Evolutionary conservation across 202 grass and related monocot species (phyloP).

Genomic region (Bolboschoenoplectus hybrid): DNA sequence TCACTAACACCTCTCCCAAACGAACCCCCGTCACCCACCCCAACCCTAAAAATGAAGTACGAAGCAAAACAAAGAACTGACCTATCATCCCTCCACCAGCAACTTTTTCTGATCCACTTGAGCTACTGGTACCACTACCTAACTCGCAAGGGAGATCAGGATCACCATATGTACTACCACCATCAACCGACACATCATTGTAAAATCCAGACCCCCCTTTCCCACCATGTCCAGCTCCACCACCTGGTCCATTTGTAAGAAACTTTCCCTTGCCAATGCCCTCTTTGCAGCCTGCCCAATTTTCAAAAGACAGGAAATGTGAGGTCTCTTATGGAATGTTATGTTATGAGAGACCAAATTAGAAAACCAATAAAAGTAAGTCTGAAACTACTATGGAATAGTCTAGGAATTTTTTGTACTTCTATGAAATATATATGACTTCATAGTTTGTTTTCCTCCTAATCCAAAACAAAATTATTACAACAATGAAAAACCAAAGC

Average conservation of each 20-base stretch:
- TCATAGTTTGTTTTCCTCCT: not conserved
- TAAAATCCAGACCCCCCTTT: conserved; percentile 77
- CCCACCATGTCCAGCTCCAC: conserved; percentile 96
- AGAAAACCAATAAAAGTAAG: not conserved
- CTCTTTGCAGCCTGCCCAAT: conserved; percentile 77
- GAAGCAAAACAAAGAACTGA: conserved; percentile 46
- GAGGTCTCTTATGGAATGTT: not conserved
- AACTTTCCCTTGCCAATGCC: conserved; percentile 88
- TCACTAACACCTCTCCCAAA: not conserved
- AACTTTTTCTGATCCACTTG: conserved; percentile 66
- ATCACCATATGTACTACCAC: conserved; percentile 75
- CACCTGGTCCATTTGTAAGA: conserved; percentile 79
- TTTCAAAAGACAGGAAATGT: conserved; percentile 4
- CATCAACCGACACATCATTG: conserved; percentile 71
- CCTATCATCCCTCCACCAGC: conserved; percentile 95
- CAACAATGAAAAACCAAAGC: not conserved
- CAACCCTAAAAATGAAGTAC: not conserved
- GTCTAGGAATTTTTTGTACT: not conserved
- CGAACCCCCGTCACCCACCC: not conserved
- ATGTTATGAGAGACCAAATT: conserved; percentile 18
- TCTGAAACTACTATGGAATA: not conserved
- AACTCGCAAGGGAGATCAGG: conserved; percentile 96
- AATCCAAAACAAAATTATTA: conserved; percentile 5
- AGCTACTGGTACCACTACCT: conserved; percentile 86
- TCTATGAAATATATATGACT: conserved; percentile 2